These are phyloP conservation scores for Sordariomycetes sp. DNA, from an alignment of 2,329 filamentous ascomycete genomes.

Conservation along the genomic window DNA sequence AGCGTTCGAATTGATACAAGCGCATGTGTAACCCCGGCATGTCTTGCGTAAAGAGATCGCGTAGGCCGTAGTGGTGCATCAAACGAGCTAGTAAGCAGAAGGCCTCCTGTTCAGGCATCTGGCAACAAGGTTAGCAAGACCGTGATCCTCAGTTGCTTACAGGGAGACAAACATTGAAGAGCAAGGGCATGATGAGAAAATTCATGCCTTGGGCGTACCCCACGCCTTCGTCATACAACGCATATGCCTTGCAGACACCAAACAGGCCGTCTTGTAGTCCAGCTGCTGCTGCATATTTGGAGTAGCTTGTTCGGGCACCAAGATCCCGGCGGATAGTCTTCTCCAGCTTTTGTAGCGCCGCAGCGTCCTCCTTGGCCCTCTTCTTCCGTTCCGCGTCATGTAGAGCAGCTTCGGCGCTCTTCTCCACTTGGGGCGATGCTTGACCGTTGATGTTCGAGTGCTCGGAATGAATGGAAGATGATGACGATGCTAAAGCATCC, in stretches of 20 bases:
- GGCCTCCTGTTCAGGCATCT: constrained; percentile 96
- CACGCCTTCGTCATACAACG: constrained; percentile 86
- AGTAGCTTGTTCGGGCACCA: constrained; percentile 88
- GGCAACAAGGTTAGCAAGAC: constrained; percentile 9
- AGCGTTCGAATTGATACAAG: constrained; percentile 87
- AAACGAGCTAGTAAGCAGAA: constrained; percentile 87
- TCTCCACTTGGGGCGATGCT: constrained; percentile 49
- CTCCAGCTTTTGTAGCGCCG: constrained; percentile 70
- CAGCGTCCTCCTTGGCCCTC: constrained; percentile 69
- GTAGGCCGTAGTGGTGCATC: constrained; percentile 93
- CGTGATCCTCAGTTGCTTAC: constrained; percentile 4
- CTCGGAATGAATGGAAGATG: constrained; percentile 77
- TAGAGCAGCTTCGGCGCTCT: constrained; percentile 52
- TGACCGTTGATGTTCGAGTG: constrained; percentile 52
- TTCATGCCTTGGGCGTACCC: constrained; percentile 99
- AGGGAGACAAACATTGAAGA: constrained; percentile 68
- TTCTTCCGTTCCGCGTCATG: constrained; percentile 66
- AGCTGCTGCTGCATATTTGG: constrained; percentile 85
- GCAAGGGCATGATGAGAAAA: constrained; percentile 89
- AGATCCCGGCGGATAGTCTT: constrained; percentile 87
- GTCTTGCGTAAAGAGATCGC: constrained; percentile 87
- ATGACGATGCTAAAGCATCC: constrained; percentile 64
- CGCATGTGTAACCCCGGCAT: constrained; percentile 94
- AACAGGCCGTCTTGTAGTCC: constrained; percentile 91
- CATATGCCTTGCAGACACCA: constrained; percentile 95